Base-by-base conservation (phyloP, 257 asterid genomes). In the Thymus mandschuricus region DNA sequence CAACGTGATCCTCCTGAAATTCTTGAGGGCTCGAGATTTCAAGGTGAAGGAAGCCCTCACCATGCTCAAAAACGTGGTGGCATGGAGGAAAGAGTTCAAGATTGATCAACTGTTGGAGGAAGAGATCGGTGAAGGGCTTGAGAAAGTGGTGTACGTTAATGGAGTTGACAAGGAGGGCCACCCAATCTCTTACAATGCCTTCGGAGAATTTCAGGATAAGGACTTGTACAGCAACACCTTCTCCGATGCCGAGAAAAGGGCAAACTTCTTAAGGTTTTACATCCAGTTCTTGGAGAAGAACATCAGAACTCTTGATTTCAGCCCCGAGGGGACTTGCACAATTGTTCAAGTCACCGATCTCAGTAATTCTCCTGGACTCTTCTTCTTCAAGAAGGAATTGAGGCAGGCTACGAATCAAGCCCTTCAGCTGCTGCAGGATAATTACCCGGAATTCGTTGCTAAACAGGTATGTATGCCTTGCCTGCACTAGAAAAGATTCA, bases 361-460 rank as follows among this genome's bases (percentile, higher is more conserved):
- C 38, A 87, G 85, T 80, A 87, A 89, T 57, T 80, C 91, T 2
- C 94, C 96, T 40, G 96, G 92, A 1, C 60, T 85, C 10, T 76
- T 84, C 75, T 73, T 86, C 73, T 80, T 76, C 82, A 87, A 87
- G 87, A 87, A 81, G 75, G 96, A 89, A 35, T 73, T 89, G 46
- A 70, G 91, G 3, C 91, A 87, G 61, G 91, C 96, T 7, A 85
- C 91, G 41, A 89, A 84, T 49, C 89, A 86, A 71, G 94, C 94
- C 60, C 88, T 89, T 35, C 96, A 87, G n/a, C 66, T 87, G 76
- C 89, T 89, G 65, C 96, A 89, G 86, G 96, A 89, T 48, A 87
- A 89, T 55, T 89, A 89, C 35, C 96, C 96, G 33, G 96, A 89
- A 76, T 87, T 85, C 57, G 93, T 87, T 56, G 94, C 94, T 69